Conservation (phyloP, 176 grass and related monocot species). For the Phoenix dactylifera region DNA sequence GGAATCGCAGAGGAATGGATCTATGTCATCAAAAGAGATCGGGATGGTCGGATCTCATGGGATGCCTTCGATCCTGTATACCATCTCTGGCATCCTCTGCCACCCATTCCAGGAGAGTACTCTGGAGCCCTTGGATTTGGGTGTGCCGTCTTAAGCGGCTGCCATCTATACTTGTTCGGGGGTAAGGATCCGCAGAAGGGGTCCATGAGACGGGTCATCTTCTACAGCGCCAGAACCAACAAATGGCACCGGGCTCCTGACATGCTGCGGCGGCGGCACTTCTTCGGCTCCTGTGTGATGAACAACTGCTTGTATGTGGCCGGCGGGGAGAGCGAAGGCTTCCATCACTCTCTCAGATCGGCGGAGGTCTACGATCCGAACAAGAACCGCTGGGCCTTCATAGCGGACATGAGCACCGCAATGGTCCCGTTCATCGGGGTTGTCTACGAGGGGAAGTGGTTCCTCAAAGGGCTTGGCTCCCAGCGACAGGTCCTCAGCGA, state of each 20-base stretch:
- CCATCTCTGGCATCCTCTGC: constrained; percentile 48
- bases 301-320: constrained; percentile 66
- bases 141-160: constrained; percentile 57
- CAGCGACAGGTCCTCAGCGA: constrained; percentile 52
- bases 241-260: constrained; percentile 76
- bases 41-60: constrained; percentile 44
- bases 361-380: constrained; percentile 61
- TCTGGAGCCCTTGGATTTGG: constrained; percentile 53
- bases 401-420: constrained; percentile 46
- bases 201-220: constrained; percentile 62
- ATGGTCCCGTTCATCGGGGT: constrained; percentile 55
- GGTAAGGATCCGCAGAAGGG: constrained; percentile 33
- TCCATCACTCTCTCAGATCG: constrained; percentile 26
- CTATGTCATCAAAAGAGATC: constrained; percentile 54
- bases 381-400: constrained; percentile 71
- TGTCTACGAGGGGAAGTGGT: constrained; percentile 68
- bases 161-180: constrained; percentile 64
- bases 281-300: constrained; percentile 48
- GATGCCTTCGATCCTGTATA: constrained; percentile 43
- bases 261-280: constrained; percentile 58
- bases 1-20: constrained; percentile 60
- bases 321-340: constrained; percentile 43
- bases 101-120: constrained; percentile 55
- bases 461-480: constrained; percentile 51
- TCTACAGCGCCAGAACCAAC: constrained; percentile 66